Percentiles rank a stretch among this genome's conserved stretches.
Conservation (phyloP, 2,329 filamentous ascomycete genomes). For the Fusarium solani-melongenae region DNA sequence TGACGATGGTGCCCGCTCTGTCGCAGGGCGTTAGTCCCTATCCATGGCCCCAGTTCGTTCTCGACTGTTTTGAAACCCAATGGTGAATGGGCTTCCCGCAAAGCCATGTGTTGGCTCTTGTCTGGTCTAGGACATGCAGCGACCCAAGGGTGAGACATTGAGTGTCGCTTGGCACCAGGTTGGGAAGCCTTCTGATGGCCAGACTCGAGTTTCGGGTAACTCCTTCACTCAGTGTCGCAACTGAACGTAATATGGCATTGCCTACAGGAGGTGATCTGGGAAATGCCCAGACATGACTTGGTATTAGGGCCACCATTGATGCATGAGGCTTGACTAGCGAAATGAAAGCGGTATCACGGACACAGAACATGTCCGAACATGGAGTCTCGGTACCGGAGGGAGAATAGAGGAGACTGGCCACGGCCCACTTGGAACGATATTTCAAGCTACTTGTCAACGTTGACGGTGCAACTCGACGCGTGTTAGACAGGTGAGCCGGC, state of each 20-base stretch:
- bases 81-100: background rate
- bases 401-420: background rate
- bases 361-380: background rate
- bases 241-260: too few relatives aligned
- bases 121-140: background rate
- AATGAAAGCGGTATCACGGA: background rate
- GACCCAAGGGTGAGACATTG: background rate
- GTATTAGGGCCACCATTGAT: background rate
- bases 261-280: background rate
- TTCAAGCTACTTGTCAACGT: background rate
- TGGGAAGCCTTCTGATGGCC: background rate
- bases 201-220: background rate
- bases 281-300: background rate
- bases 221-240: background rate
- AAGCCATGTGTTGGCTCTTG: background rate
- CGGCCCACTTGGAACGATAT: background rate
- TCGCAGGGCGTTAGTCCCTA: background rate
- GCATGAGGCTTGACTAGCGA: background rate
- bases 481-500: background rate
- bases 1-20: background rate
- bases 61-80: background rate
- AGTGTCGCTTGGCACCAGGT: background rate
- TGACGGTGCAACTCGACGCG: background rate
- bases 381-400: background rate
- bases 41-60: background rate